Evolutionary conservation across 306 rosid species (phyloP), one percentile per base, ranked within the genome.

Genomic region (Cercis canadensis): DNA sequence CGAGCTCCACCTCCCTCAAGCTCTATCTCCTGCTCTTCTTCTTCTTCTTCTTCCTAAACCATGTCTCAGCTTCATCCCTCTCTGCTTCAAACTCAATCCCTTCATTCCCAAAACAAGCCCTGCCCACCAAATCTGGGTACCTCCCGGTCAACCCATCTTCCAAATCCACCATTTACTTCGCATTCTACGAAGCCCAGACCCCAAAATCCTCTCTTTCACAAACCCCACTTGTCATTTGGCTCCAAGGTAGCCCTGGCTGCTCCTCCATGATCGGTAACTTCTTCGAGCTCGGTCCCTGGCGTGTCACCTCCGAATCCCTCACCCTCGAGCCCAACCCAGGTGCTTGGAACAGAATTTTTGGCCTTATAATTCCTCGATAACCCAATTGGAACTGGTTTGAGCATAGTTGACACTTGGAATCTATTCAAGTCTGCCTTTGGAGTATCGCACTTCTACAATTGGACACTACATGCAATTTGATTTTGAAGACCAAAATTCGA

Each of bases 141-240:
- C 88, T 92, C 7, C 85, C 89, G 2, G 53, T 89, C 7, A 83
- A 19, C 24, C 24, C 55, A 45, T 65, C 75, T 14, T 58, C 96
- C 7, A 18, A 18, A n/a, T 92, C 96, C 7, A 67, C 98, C 55
- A 86, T 92, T 57, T 92, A 80, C 87, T 92, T 84, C 60, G 17
- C 90, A 14, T 92, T 88, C 86, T 92, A 92, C 33, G 98, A 92
- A 86, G 88, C 96, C 13, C 88, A 87, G 13, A 58, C n/a, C n/a
- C 39, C 39, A 34, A 34, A 34, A 75, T 69, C 66, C 9, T 67
- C 83, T n/a, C n/a, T n/a, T n/a, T n/a, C n/a, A n/a, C n/a, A n/a
- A n/a, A n/a, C n/a, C n/a, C n/a, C n/a, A n/a, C n/a, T n/a, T n/a
- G n/a, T n/a, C n/a, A n/a, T n/a, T n/a, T n/a, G n/a, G n/a, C n/a